Evolutionary conservation across 1,284 basidiomycete species (phyloP).

Genomic region (Tranzscheliella williamsii): DNA sequence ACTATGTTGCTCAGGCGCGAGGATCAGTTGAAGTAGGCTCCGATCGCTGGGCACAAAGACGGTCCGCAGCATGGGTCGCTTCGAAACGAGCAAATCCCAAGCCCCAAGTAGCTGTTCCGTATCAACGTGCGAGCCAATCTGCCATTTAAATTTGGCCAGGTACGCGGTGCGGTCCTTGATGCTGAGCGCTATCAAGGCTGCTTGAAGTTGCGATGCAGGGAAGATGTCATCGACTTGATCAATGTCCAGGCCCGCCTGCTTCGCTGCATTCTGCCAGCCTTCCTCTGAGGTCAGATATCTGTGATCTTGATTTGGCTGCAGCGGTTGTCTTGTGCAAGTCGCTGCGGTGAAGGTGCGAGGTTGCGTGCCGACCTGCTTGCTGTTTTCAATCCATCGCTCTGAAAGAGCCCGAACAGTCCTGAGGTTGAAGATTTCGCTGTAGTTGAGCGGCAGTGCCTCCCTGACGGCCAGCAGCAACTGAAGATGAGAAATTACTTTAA

Average conservation of each 20-base stretch:
- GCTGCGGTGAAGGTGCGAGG: no score
- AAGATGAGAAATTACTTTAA: neutral
- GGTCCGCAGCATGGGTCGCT: neutral
- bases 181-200: neutral
- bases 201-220: neutral
- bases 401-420: neutral
- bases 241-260: neutral
- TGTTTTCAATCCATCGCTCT: neutral
- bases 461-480: neutral
- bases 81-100: neutral
- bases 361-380: neutral
- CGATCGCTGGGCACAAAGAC: neutral
- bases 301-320: neutral
- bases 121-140: neutral
- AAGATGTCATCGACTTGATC: neutral
- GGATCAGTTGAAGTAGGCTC: neutral
- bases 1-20: neutral
- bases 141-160: neutral
- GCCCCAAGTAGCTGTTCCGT: neutral
- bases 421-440: neutral
- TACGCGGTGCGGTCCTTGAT: neutral
- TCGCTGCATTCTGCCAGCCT: neutral
- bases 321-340: no score
- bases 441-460: neutral
- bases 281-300: neutral